Evolutionary conservation across 352 stramenopile species (phyloP).

Genomic region (Peronospora belbahrii): DNA sequence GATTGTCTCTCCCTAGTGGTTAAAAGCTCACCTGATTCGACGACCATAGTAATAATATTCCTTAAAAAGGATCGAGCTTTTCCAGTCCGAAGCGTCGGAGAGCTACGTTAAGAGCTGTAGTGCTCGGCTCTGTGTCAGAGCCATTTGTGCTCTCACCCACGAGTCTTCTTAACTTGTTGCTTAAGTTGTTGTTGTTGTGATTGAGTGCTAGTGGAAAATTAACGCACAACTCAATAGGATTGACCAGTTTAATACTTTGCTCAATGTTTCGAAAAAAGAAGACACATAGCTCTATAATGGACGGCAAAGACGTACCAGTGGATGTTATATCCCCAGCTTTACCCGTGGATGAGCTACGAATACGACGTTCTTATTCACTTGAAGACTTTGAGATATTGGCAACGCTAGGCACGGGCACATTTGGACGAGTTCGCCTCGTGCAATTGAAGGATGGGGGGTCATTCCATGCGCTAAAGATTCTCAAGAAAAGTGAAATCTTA

Average conservation of each 20-base stretch:
- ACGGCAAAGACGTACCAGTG: slow-evolving; percentile 36
- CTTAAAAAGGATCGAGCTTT: too few species aligned
- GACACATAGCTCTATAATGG: slow-evolving; percentile 11
- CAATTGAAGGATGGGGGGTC: slow-evolving; percentile 45
- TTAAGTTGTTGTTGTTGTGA: too few species aligned
- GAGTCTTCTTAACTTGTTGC: not conserved
- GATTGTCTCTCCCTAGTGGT: too few species aligned
- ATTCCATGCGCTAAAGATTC: slow-evolving; percentile 87
- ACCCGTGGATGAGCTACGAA: slow-evolving; percentile 21
- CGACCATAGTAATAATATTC: too few species aligned
- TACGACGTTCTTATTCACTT: slow-evolving; percentile 38
- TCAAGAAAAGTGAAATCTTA: slow-evolving; percentile 90
- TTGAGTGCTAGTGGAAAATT: too few species aligned
- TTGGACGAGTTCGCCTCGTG: slow-evolving; percentile 83
- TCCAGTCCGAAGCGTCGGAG: slow-evolving; percentile 30
- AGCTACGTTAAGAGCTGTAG: slow-evolving; percentile 1
- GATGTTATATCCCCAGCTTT: slow-evolving; percentile 47
- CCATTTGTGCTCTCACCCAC: slow-evolving; percentile 16
- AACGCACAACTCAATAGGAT: too few species aligned
- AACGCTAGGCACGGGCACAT: slow-evolving; percentile 83
- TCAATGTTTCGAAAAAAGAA: slow-evolving; percentile 43
- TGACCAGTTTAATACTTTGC: not conserved
- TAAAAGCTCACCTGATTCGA: too few species aligned
- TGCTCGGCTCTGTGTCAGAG: not conserved
- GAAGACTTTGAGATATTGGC: slow-evolving; percentile 75